Evolutionary conservation across 176 grass and related monocot species (phyloP).

Genomic region (Oryza punctata): DNA sequence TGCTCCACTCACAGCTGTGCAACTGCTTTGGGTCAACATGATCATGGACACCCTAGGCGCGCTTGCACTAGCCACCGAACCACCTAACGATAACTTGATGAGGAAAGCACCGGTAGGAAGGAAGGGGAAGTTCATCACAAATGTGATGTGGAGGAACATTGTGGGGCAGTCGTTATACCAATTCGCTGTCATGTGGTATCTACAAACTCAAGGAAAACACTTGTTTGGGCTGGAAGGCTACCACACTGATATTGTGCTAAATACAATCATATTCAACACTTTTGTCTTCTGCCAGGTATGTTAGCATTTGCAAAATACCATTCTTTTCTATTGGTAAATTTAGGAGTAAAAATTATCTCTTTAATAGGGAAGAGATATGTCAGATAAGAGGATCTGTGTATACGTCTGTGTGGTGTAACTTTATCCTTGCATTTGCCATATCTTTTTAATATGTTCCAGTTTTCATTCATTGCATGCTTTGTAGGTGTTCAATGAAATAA

Average conservation of each 20-base stretch:
- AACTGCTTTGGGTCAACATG: conserved; percentile 99
- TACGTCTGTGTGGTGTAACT: neutral
- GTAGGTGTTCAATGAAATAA: conserved; percentile 93
- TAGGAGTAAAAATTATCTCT: too few species aligned
- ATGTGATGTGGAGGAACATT: conserved; percentile 93
- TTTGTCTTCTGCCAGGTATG: conserved; percentile 97
- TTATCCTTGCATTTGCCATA: neutral
- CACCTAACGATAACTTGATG: conserved; percentile 79
- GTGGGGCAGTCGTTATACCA: conserved; percentile 79
- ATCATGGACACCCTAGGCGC: conserved; percentile 99
- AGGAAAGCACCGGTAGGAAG: conserved; percentile 75
- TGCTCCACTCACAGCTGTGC: conserved; percentile 82
- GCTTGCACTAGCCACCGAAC: conserved; percentile 86
- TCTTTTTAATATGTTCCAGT: neutral
- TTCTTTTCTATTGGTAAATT: neutral
- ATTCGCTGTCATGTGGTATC: conserved; percentile 75
- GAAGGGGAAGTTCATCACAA: conserved; percentile 77
- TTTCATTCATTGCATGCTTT: conserved; percentile 22
- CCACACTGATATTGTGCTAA: conserved; percentile 53
- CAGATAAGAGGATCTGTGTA: neutral
- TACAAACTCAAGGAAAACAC: conserved; percentile 72
- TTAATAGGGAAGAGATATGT: neutral
- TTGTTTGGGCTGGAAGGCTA: conserved; percentile 68
- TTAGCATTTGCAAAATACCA: neutral
- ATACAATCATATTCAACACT: conserved; percentile 93